These are phyloP conservation scores for Pichia sp. DNA, from an alignment of 1,139 yeast species.

Conservation along the genomic window DNA sequence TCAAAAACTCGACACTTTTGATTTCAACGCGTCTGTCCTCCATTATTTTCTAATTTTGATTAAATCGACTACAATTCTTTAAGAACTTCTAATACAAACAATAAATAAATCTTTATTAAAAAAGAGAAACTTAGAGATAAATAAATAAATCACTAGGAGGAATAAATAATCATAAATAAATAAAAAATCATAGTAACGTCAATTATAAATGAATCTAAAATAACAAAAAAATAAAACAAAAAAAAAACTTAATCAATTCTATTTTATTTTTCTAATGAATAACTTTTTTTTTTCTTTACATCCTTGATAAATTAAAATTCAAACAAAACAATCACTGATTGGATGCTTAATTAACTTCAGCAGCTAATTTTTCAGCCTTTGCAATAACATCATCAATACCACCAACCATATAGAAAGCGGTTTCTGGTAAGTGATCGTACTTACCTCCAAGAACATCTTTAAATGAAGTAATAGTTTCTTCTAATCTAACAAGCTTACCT, in stretches of 20 bases:
- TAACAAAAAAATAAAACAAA: background rate
- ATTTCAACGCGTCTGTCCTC: background rate
- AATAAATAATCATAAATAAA: slow-evolving; percentile 17
- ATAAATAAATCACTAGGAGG: slow-evolving; percentile 18
- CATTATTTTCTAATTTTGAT: no score
- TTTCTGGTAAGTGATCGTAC: slow-evolving; percentile 98
- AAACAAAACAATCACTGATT: slow-evolving; percentile 12
- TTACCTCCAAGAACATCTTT: slow-evolving; percentile 97
- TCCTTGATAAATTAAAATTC: background rate
- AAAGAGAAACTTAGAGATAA: slow-evolving; percentile 16
- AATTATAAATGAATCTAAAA: slow-evolving; percentile 5
- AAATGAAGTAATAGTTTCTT: slow-evolving; percentile 92
- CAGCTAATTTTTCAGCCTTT: slow-evolving; percentile 97
- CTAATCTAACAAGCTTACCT: slow-evolving; percentile 95
- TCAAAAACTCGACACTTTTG: background rate
- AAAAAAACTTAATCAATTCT: background rate
- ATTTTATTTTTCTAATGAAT: slow-evolving; percentile 1
- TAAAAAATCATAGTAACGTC: slow-evolving; percentile 17
- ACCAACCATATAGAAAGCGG: slow-evolving; percentile 99
- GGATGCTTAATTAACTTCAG: slow-evolving; percentile 64
- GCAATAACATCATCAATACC: slow-evolving; percentile 97
- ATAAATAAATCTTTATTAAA: slow-evolving; percentile 15
- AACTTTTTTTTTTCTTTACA: background rate
- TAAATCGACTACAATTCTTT: background rate
- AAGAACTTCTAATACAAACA: slow-evolving; percentile 3